These are phyloP conservation scores for Physaria fendleri DNA, from an alignment of 345 rosid genomes.

Conservation along the genomic window DNA sequence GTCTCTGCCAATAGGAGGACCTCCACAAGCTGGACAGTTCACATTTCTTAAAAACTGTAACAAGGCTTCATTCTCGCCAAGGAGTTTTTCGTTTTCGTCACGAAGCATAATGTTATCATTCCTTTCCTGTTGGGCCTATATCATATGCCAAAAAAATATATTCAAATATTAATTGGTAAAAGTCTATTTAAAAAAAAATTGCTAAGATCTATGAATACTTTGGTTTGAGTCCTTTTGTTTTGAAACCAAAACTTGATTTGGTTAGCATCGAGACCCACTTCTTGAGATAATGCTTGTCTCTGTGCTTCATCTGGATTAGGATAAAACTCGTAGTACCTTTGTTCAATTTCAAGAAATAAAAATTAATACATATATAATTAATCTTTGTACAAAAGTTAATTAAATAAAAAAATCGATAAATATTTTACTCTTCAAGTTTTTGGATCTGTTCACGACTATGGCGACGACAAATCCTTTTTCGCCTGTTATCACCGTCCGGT, in stretches of 20 bases:
- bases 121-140: slow-evolving; percentile 51
- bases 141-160: neutral
- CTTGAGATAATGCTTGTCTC: slow-evolving; percentile 39
- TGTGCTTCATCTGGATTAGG: slow-evolving; percentile 68
- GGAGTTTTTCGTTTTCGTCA: slow-evolving; percentile 49
- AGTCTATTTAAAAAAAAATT: neutral
- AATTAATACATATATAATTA: neutral
- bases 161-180: neutral
- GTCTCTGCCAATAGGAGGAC: slow-evolving; percentile 48
- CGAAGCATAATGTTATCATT: slow-evolving; percentile 45
- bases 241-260: slow-evolving; percentile 88
- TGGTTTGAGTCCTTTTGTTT: slow-evolving; percentile 65
- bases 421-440: slow-evolving; percentile 46
- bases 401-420: neutral
- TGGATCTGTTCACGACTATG: slow-evolving; percentile 47
- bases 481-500: slow-evolving; percentile 2
- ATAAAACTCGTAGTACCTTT: slow-evolving; percentile 50
- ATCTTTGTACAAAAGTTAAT: neutral
- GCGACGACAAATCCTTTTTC: slow-evolving; percentile 34
- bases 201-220: slow-evolving; percentile 37
- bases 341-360: neutral
- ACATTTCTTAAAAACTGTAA: slow-evolving; percentile 47
- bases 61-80: slow-evolving; percentile 44
- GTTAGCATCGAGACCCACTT: slow-evolving; percentile 39
- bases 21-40: slow-evolving; percentile 64